phyloP scores from a whole-genome alignment of 1,284 basidiomycete species.

The Ceratobasidium sp. region DNA sequence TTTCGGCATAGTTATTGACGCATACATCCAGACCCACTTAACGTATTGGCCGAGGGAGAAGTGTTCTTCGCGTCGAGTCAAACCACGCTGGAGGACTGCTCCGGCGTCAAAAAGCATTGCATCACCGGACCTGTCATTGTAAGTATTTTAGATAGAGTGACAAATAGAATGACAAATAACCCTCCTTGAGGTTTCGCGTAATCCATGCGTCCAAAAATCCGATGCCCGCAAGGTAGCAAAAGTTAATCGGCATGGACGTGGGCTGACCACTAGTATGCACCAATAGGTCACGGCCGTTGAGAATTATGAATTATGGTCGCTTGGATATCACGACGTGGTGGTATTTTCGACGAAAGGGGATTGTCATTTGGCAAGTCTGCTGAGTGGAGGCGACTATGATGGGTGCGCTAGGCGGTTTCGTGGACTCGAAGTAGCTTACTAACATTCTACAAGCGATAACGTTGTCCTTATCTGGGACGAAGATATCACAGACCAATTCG shows the following conservation, averaged over 20 bases:
- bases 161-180: background rate
- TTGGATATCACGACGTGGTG: constrained; percentile 39
- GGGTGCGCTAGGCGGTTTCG: constrained; percentile 22
- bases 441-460: constrained; percentile 16
- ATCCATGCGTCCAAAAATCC: constrained; percentile 31
- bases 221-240: constrained; percentile 22
- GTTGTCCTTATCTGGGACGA: too few species aligned
- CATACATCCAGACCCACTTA: constrained; percentile 36
- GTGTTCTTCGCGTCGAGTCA: constrained; percentile 45
- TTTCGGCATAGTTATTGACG: background rate
- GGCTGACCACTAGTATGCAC: constrained; percentile 3
- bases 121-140: constrained; percentile 31
- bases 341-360: constrained; percentile 45
- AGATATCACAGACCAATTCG: constrained; percentile 28
- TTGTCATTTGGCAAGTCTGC: constrained; percentile 38
- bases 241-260: background rate
- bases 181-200: constrained; percentile 6
- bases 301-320: constrained; percentile 18
- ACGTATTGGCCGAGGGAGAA: constrained; percentile 43
- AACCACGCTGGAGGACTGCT: background rate
- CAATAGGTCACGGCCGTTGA: constrained; percentile 42
- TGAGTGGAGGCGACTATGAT: too few species aligned
- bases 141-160: background rate
- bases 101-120: constrained; percentile 4
- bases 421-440: background rate